Evolutionary conservation across 495 filamentous ascomycete genomes (phyloP).

Genomic region (Margaritispora aquatica): DNA sequence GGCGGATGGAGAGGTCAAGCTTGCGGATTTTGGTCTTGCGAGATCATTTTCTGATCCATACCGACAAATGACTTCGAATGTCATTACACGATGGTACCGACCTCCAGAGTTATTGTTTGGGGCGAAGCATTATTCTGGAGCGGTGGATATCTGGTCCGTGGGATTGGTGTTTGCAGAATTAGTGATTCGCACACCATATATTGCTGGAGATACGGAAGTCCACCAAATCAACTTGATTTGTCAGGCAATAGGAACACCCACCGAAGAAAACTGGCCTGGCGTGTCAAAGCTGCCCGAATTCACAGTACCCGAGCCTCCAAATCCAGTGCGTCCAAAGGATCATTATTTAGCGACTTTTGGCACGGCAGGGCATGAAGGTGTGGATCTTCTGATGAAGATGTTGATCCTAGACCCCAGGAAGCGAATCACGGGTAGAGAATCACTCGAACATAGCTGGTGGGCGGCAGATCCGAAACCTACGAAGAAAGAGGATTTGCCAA

Average conservation of each 20-base stretch:
- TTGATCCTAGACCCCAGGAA: slow-evolving; percentile 78
- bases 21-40: slow-evolving; percentile 97
- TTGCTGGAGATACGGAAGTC: slow-evolving; percentile 76
- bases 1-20: slow-evolving; percentile 84
- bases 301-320: slow-evolving; percentile 49
- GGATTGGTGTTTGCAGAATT: slow-evolving; percentile 92
- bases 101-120: slow-evolving; percentile 90
- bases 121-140: slow-evolving; percentile 80
- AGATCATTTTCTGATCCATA: slow-evolving; percentile 85
- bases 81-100: slow-evolving; percentile 96
- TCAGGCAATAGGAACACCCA: slow-evolving; percentile 81
- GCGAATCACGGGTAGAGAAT: slow-evolving; percentile 65
- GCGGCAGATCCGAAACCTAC: slow-evolving; percentile 75
- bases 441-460: slow-evolving; percentile 86
- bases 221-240: slow-evolving; percentile 74
- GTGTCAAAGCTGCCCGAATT: slow-evolving; percentile 78
- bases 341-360: slow-evolving; percentile 68
- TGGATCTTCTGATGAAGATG: slow-evolving; percentile 83
- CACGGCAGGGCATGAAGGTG: slow-evolving; percentile 70
- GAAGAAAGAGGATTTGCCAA: slow-evolving; percentile 73
- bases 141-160: slow-evolving; percentile 94
- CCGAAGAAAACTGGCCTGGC: slow-evolving; percentile 92
- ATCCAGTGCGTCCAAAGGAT: slow-evolving; percentile 59
- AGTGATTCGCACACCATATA: slow-evolving; percentile 69
- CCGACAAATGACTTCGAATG: slow-evolving; percentile 81